phyloP scores from a whole-genome alignment of 2,329 filamentous ascomycete species.

The Colletotrichum horii region DNA sequence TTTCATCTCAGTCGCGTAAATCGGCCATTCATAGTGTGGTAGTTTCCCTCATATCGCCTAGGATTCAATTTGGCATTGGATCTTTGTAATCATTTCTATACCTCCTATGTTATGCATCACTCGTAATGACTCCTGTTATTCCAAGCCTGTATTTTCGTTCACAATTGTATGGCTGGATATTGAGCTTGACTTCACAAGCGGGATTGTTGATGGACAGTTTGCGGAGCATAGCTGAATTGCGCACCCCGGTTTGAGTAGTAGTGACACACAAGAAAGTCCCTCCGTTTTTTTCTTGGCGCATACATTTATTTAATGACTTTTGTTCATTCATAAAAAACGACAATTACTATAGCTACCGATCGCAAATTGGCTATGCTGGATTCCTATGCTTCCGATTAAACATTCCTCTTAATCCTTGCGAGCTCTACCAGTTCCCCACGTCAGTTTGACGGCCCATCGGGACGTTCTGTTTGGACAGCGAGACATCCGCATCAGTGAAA shows the following conservation, averaged over 20 bases:
- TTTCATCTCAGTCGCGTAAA: not conserved
- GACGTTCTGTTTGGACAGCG: not conserved
- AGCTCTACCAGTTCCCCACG: not conserved
- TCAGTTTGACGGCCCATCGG: not conserved
- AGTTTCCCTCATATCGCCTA: not conserved
- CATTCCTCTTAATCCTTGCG: not conserved
- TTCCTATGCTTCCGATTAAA: not conserved
- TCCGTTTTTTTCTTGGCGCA: not conserved
- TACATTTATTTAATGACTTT: not conserved
- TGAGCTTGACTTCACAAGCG: not conserved
- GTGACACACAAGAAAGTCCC: not conserved
- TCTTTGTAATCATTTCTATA: not conserved
- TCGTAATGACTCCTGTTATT: not conserved
- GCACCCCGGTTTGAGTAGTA: accelerated
- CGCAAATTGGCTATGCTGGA: not conserved
- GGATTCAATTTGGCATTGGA: not conserved
- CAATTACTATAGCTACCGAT: not conserved
- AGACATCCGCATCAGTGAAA: not conserved
- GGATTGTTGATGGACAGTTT: not conserved
- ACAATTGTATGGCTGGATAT: not conserved
- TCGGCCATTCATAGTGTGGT: not conserved
- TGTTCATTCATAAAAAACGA: not conserved
- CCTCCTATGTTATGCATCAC: not conserved
- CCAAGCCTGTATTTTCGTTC: not conserved
- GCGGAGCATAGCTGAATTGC: not conserved